These are phyloP conservation scores for Arthromyces matolae DNA, from an alignment of 768 basidiomycete genomes.

Conservation along the genomic window DNA sequence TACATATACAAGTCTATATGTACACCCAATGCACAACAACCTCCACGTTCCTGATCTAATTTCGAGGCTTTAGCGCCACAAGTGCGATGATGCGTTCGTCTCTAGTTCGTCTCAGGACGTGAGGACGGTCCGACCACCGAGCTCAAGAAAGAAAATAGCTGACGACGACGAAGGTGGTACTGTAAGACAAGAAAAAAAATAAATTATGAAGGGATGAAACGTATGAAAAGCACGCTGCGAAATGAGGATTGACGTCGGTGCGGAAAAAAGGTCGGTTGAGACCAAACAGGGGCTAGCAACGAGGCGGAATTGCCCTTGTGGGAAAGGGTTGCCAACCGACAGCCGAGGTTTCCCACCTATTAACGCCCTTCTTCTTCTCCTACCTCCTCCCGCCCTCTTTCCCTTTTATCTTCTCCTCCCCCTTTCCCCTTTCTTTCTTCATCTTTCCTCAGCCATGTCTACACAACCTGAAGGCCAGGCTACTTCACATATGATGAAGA, in stretches of 20 bases:
- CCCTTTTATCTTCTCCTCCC: conserved; percentile 20
- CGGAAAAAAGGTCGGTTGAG: conserved; percentile 14
- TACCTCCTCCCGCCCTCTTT: conserved; percentile 21
- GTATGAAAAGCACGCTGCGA: not conserved
- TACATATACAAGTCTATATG: too few species aligned
- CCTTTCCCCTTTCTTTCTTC: conserved; percentile 41
- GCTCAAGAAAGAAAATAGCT: too few species aligned
- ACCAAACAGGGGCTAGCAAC: conserved; percentile 14
- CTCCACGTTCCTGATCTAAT: too few species aligned
- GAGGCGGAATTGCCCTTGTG: conserved; percentile 29
- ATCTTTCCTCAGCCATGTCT: conserved; percentile 34
- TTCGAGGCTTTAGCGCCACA: too few species aligned
- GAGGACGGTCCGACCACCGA: too few species aligned
- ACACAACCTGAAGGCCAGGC: conserved; percentile 45
- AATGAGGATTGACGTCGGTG: conserved; percentile 11
- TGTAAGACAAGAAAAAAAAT: too few species aligned
- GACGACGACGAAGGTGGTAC: too few species aligned
- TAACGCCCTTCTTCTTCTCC: conserved; percentile 24
- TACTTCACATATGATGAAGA: conserved; percentile 97
- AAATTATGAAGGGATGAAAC: too few species aligned
- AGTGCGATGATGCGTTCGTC: too few species aligned
- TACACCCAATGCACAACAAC: too few species aligned
- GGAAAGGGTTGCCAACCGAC: conserved; percentile 42
- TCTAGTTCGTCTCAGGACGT: too few species aligned
- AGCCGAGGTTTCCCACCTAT: conserved; percentile 35